phyloP scores from a whole-genome alignment of 1,284 basidiomycete species.

The Ceratobasidium sp. region DNA sequence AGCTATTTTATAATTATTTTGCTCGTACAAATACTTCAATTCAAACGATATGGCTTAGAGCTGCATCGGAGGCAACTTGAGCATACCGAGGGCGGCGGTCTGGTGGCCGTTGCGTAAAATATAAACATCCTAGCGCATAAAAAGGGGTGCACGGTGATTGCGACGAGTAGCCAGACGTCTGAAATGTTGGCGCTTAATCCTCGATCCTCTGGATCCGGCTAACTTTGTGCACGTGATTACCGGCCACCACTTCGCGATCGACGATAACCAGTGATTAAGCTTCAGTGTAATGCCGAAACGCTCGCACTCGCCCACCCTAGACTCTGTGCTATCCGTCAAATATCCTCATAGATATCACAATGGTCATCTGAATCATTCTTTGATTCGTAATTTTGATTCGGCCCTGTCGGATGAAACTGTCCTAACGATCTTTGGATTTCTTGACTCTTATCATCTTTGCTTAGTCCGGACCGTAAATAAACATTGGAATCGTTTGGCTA shows the following conservation, averaged over 20 bases:
- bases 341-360: neutral
- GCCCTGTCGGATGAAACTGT: constrained; percentile 80
- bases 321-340: constrained; percentile 21
- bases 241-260: neutral
- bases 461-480: constrained; percentile 70
- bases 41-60: no score
- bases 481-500: constrained; percentile 75
- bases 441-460: constrained; percentile 76
- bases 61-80: no score
- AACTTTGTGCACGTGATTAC: constrained; percentile 11
- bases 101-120: no score
- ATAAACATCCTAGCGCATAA: no score
- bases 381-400: constrained; percentile 65
- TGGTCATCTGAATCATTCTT: neutral
- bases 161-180: no score
- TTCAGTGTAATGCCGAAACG: constrained; percentile 33
- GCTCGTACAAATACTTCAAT: no score
- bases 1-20: no score
- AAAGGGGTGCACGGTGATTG: no score
- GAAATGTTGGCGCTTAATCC: no score
- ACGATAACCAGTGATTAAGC: constrained; percentile 24
- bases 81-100: no score
- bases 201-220: neutral
- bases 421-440: constrained; percentile 76
- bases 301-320: constrained; percentile 22